These are phyloP conservation scores for Pyrenophora graminea DNA, from an alignment of 2,329 filamentous ascomycete genomes.

Conservation along the genomic window DNA sequence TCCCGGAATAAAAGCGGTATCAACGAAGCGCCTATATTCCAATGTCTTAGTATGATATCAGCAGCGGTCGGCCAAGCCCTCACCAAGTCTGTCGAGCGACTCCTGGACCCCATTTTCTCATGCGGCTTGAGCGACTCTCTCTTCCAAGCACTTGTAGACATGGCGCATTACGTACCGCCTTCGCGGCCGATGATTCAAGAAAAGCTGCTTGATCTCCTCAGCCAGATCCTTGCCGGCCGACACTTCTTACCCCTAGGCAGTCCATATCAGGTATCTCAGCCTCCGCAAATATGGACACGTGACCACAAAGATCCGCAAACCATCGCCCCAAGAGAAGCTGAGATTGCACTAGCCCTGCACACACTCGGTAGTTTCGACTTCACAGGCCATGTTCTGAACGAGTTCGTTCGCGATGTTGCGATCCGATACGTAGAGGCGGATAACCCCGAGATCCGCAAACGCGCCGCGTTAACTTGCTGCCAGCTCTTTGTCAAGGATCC, in stretches of 20 bases:
- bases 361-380: constrained; percentile 99
- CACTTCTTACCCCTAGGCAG: constrained; percentile 92
- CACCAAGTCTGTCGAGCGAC: constrained; percentile 96
- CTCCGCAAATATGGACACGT: constrained; percentile 81
- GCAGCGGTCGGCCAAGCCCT: constrained; percentile 94
- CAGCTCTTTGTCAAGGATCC: constrained; percentile 96
- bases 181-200: constrained; percentile 93
- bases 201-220: constrained; percentile 89
- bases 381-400: constrained; percentile 83
- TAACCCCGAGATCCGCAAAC: constrained; percentile 89
- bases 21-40: constrained; percentile 80
- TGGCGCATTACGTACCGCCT: constrained; percentile 97
- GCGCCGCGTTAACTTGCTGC: constrained; percentile 93
- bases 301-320: constrained; percentile 83
- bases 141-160: constrained; percentile 93
- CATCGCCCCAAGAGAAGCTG: constrained; percentile 78
- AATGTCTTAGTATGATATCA: constrained; percentile 95
- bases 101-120: constrained; percentile 94
- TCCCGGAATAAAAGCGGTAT: constrained; percentile 63
- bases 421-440: constrained; percentile 98
- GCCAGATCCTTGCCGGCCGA: constrained; percentile 87
- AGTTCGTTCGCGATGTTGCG: constrained; percentile 97
- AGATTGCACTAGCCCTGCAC: constrained; percentile 90
- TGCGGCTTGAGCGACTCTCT: constrained; percentile 93
- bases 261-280: constrained; percentile 80